Evolutionary conservation across 1,284 basidiomycete genomes (phyloP).

Genomic region (Sporisorium scitamineum): DNA sequence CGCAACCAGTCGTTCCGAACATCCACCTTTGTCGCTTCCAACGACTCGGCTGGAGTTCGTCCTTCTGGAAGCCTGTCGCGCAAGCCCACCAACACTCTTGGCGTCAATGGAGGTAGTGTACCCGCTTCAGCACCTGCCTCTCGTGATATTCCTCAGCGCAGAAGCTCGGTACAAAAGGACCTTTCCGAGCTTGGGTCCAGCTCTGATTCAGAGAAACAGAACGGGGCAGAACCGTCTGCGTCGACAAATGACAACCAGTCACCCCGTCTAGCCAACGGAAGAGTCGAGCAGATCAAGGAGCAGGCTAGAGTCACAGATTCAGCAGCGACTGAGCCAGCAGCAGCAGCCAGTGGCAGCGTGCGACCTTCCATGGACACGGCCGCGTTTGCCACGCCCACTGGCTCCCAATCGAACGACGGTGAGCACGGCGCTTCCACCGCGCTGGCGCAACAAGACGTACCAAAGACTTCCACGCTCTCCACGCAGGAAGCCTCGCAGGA

Average conservation of each 20-base stretch:
- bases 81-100: constrained; percentile 20
- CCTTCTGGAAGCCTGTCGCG: constrained; percentile 35
- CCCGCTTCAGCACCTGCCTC: constrained; percentile 6
- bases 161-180: constrained; percentile 39
- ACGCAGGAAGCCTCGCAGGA: constrained; percentile 12
- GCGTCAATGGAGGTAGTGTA: constrained; percentile 4
- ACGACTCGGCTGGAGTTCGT: constrained; percentile 8
- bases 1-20: constrained; percentile 54
- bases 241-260: neutral
- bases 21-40: constrained; percentile 29
- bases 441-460: neutral
- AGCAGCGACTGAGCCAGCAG: constrained; percentile 2
- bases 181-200: constrained; percentile 7
- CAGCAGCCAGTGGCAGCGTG: constrained; percentile 18
- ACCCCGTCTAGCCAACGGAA: constrained; percentile 15
- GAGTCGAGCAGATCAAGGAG: constrained; percentile 43
- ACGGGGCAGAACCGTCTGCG: neutral
- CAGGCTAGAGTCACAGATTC: constrained; percentile 8
- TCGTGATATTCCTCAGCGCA: constrained; percentile 43
- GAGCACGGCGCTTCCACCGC: neutral
- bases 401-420: constrained; percentile 18
- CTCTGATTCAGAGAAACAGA: neutral
- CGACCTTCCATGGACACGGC: constrained; percentile 32
- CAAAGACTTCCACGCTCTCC: neutral
- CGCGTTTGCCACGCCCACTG: constrained; percentile 23